phyloP scores from a whole-genome alignment of 306 rosid genomes.

The Trifolium fragiferum region DNA sequence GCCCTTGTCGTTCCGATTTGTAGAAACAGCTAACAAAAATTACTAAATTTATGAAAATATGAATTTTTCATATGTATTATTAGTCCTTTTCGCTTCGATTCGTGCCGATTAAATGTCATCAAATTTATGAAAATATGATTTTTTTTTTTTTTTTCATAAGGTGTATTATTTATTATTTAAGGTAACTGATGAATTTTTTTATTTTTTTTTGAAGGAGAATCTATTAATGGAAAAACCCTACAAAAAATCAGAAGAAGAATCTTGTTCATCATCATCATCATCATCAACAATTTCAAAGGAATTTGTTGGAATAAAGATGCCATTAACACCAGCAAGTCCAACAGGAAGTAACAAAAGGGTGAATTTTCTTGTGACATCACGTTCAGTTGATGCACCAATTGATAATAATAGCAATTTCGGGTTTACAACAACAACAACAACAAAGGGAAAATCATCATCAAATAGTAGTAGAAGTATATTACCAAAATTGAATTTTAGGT shows the following conservation, averaged over 20 bases:
- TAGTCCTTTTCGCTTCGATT: too few species aligned
- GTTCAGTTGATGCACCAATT: constrained; percentile 60
- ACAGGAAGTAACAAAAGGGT: constrained; percentile 78
- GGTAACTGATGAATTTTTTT: constrained; percentile 50
- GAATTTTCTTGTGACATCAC: constrained; percentile 70
- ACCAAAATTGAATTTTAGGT: constrained; percentile 76
- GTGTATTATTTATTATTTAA: neutral
- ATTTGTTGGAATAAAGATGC: constrained; percentile 72
- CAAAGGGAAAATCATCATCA: constrained; percentile 67
- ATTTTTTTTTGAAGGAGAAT: constrained; percentile 63
- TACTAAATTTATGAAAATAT: too few species aligned
- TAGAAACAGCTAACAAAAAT: too few species aligned
- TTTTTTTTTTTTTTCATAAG: neutral
- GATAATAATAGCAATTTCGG: constrained; percentile 47
- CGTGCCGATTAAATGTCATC: too few species aligned
- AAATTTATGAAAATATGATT: neutral
- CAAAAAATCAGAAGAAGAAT: constrained; percentile 54
- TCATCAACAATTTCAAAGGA: constrained; percentile 36
- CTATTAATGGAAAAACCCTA: constrained; percentile 70
- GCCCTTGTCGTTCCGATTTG: too few species aligned
- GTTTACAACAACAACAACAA: constrained; percentile 59
- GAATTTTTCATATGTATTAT: too few species aligned
- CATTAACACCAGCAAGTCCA: constrained; percentile 70
- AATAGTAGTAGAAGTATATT: constrained; percentile 55
- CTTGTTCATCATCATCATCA: constrained; percentile 13